phyloP scores from a whole-genome alignment of 352 stramenopile species.

The Globisporangium nunn region DNA sequence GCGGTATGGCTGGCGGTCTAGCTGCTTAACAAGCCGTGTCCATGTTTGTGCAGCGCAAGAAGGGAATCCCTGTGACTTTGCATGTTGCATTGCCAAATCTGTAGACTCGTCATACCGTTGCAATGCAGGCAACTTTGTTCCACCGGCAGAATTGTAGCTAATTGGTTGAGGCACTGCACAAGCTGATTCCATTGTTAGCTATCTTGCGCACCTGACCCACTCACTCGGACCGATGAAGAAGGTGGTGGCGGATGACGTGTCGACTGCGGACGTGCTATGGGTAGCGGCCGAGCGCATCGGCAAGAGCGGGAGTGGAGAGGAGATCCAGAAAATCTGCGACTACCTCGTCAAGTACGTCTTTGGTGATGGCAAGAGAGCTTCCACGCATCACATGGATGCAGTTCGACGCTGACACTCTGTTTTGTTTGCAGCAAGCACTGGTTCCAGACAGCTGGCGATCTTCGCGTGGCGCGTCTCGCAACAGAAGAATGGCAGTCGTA shows the following conservation, averaged over 20 bases:
- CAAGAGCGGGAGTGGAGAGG: conserved; percentile 33
- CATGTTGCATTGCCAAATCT: too few relatives aligned
- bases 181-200: too few relatives aligned
- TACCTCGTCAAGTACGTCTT: conserved; percentile 50
- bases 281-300: conserved; percentile 46
- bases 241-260: conserved; percentile 19
- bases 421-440: conserved; percentile 38
- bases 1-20: too few relatives aligned
- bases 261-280: conserved; percentile 40
- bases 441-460: conserved; percentile 55
- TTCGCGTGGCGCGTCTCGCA: conserved; percentile 34
- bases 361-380: neutral
- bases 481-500: conserved; percentile 49
- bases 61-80: too few relatives aligned
- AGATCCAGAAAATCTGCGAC: conserved; percentile 50
- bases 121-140: too few relatives aligned
- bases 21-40: too few relatives aligned
- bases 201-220: too few relatives aligned
- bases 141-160: too few relatives aligned
- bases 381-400: neutral
- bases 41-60: too few relatives aligned
- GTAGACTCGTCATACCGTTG: too few relatives aligned
- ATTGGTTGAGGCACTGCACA: too few relatives aligned
- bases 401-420: neutral
- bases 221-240: conserved; percentile 1